Percentiles rank a stretch among this genome's conserved stretches.
Conservation (phyloP, 768 basidiomycete genomes). For the Baorangia bicolor region DNA sequence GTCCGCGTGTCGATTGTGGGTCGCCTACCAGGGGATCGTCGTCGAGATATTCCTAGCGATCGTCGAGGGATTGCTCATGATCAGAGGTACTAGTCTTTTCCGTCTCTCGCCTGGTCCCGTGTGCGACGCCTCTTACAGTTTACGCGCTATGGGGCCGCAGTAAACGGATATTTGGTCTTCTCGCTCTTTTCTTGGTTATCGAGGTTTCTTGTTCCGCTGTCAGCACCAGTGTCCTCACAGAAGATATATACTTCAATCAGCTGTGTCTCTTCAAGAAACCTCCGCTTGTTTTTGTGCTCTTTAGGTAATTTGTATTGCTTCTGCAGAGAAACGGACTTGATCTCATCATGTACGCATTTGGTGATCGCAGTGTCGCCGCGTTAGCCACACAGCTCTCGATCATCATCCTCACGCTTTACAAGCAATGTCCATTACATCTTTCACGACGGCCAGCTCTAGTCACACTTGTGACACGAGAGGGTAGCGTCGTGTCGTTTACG, state of each 20-base stretch:
- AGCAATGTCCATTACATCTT: background rate
- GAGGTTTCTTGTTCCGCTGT: slow-evolving; percentile 1
- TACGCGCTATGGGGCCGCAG: slow-evolving; percentile 3
- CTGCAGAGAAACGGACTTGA: background rate
- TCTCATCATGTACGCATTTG: background rate
- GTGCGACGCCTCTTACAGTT: background rate
- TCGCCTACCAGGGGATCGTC: slow-evolving; percentile 8
- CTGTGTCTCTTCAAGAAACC: too few relatives aligned
- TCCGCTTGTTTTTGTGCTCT: background rate
- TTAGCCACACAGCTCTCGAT: slow-evolving; percentile 1
- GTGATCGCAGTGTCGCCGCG: background rate
- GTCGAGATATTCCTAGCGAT: too few relatives aligned
- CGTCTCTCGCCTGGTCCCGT: background rate
- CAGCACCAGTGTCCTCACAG: background rate
- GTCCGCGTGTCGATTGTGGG: slow-evolving; percentile 5
- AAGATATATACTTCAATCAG: too few relatives aligned
- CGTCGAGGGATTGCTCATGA: slow-evolving; percentile 11
- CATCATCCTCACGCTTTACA: slow-evolving; percentile 3
- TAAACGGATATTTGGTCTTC: background rate
- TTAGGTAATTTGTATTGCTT: slow-evolving; percentile 2
- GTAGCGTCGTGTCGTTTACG: background rate
- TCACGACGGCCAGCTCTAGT: too few relatives aligned
- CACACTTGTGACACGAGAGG: slow-evolving; percentile 4
- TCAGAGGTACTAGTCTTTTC: slow-evolving; percentile 3
- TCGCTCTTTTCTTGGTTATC: slow-evolving; percentile 1